Percentiles rank a stretch among this genome's conserved stretches.
phyloP scores from a whole-genome alignment of 441 rosid species.

The Rhodomyrtus psidioides region DNA sequence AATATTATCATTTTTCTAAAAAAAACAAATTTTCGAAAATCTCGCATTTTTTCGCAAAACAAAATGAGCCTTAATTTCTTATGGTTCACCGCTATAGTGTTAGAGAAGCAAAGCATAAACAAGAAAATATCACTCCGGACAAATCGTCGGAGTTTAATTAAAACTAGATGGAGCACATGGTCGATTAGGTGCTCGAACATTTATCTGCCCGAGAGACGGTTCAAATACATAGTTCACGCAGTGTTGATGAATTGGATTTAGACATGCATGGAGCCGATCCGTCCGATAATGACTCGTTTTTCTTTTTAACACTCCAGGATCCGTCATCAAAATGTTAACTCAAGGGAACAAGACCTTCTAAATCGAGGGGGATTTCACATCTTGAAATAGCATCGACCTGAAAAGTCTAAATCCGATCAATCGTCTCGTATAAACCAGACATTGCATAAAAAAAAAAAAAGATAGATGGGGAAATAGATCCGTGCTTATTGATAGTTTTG shows the following conservation, averaged over 20 bases:
- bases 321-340: no score
- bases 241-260: neutral
- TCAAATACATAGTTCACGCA: neutral
- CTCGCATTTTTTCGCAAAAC: no score
- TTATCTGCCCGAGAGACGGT: neutral
- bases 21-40: no score
- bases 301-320: neutral
- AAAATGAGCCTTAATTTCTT: no score
- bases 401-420: neutral
- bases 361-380: neutral
- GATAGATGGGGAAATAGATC: no score
- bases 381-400: neutral
- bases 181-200: neutral
- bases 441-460: no score
- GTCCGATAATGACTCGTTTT: neutral
- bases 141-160: neutral
- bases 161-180: neutral
- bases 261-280: neutral
- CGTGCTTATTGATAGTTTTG: no score
- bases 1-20: no score
- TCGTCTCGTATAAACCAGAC: no score
- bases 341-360: neutral
- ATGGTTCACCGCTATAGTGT: neutral
- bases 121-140: neutral
- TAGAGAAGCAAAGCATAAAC: neutral